Evolutionary conservation across 306 rosid species (phyloP).

Genomic region (Purshia tridentata): DNA sequence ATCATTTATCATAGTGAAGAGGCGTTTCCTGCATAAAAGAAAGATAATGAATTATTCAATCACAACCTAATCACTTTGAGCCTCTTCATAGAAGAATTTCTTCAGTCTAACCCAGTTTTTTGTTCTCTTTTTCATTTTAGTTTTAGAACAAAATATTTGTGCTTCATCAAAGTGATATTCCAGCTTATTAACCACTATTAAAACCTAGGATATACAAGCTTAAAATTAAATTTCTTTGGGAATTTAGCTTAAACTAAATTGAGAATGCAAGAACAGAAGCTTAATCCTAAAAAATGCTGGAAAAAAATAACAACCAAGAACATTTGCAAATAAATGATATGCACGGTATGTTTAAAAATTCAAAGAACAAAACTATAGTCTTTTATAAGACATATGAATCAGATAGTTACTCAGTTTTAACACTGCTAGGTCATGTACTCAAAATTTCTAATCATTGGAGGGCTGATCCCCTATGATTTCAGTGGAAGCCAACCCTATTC

Average conservation of each 20-base stretch:
- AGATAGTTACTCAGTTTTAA: not conserved
- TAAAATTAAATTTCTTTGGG: not conserved
- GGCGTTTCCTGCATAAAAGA: slow-evolving; percentile 43
- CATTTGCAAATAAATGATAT: no score
- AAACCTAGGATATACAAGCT: not conserved
- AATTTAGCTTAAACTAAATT: not conserved
- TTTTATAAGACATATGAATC: no score
- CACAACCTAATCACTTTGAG: not conserved
- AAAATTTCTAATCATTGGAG: not conserved
- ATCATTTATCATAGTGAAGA: slow-evolving; percentile 66
- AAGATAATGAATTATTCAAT: not conserved
- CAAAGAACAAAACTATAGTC: no score
- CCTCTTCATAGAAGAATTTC: not conserved
- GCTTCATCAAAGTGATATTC: not conserved
- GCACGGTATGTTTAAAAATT: no score
- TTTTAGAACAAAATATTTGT: not conserved
- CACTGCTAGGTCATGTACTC: not conserved
- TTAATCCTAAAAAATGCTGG: not conserved
- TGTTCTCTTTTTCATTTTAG: not conserved
- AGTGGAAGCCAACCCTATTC: not conserved
- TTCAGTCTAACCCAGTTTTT: not conserved
- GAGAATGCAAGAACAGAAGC: not conserved
- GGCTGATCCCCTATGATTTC: not conserved
- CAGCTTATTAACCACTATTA: not conserved
- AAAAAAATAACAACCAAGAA: no score